These are phyloP conservation scores for Solanum etuberosum DNA, from an alignment of 257 asterid genomes.

Conservation along the genomic window DNA sequence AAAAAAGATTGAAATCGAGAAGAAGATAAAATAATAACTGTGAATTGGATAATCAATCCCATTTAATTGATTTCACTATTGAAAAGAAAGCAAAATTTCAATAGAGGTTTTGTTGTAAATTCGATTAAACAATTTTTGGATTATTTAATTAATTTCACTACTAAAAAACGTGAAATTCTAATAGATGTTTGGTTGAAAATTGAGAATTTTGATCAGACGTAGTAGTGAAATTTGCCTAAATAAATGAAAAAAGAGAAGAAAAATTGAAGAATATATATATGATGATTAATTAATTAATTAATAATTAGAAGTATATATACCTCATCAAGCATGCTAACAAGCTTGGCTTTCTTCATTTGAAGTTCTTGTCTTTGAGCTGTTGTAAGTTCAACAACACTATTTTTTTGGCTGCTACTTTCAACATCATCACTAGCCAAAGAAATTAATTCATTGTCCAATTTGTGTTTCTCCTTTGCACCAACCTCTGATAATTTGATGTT, in stretches of 20 bases:
- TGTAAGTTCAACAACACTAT: constrained; percentile 26
- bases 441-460: constrained; percentile 8
- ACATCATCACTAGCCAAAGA: not conserved
- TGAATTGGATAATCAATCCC: not conserved
- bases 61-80: not conserved
- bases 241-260: not conserved
- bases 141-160: not conserved
- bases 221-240: not conserved
- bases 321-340: constrained; percentile 65
- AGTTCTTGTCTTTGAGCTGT: constrained; percentile 66
- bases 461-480: constrained; percentile 14
- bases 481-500: not conserved
- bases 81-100: not conserved
- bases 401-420: not conserved
- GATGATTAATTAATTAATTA: not conserved
- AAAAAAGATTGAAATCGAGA: not conserved
- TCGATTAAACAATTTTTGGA: not conserved
- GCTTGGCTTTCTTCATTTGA: constrained; percentile 74
- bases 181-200: not conserved
- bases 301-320: constrained; percentile 24
- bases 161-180: not conserved
- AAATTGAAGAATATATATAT: not conserved
- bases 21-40: not conserved
- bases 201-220: no score
- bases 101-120: not conserved